A percentile compares a stretch with the other conserved stretches of the same genome.
Conservation (phyloP, 805 yeast genomes). For the Kodamaea jinghongensis region DNA sequence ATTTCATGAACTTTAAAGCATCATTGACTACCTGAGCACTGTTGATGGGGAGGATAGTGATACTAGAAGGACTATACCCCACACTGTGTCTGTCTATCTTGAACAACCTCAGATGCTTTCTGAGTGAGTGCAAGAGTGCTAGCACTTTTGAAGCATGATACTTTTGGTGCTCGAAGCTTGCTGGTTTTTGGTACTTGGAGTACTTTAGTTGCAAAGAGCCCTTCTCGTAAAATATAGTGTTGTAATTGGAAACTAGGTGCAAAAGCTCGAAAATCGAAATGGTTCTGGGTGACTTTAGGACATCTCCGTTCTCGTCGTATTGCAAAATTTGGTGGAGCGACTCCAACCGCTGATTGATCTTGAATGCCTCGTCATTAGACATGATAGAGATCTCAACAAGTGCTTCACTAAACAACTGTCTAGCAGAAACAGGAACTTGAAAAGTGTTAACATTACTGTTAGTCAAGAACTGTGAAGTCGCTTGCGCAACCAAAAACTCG, state of each 20-base stretch:
- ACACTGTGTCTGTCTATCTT: conserved; percentile 25
- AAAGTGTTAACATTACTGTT: conserved; percentile 35
- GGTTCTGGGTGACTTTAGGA: conserved; percentile 28
- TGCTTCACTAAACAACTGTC: conserved; percentile 32
- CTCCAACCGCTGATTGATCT: conserved; percentile 42
- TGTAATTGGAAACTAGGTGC: conserved; percentile 11
- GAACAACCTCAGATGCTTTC: conserved; percentile 51
- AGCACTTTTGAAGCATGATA: conserved; percentile 23
- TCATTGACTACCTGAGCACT: conserved; percentile 10
- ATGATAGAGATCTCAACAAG: conserved; percentile 37
- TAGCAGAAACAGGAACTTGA: conserved; percentile 34
- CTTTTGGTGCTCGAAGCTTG: conserved; percentile 12
- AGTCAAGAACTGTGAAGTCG: conserved; percentile 32
- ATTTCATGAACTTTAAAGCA: conserved; percentile 16
- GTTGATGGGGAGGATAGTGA: conserved; percentile 30
- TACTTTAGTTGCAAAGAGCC: neutral
- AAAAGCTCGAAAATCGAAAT: conserved; percentile 37
- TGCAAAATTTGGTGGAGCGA: conserved; percentile 46
- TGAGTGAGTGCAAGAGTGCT: conserved; percentile 49
- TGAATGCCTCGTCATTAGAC: conserved; percentile 41
- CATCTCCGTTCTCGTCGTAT: conserved; percentile 32
- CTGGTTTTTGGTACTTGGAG: neutral
- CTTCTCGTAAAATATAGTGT: neutral
- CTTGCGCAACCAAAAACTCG: conserved; percentile 34
- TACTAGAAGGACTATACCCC: conserved; percentile 31